Percentiles rank a stretch among this genome's conserved stretches.
Conservation (phyloP, 2,329 filamentous ascomycete genomes). For the Hymenoscyphus fructigenus region DNA sequence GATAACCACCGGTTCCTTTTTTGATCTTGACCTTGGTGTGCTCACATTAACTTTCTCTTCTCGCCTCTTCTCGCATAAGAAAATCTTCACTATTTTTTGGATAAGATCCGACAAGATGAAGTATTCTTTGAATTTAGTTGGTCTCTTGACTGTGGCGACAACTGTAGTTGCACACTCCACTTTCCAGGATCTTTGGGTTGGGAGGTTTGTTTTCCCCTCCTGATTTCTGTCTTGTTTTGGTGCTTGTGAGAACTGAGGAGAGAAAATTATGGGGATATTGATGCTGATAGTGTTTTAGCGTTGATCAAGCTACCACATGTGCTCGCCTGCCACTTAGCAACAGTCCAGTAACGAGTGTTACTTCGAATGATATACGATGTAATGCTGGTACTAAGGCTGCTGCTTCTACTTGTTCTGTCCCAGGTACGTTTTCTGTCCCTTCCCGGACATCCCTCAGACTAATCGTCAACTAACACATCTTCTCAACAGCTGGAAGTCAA, state of each 20-base stretch:
- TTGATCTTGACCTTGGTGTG: neutral
- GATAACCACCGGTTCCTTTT: neutral
- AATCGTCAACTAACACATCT: neutral
- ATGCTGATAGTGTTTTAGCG: conserved; percentile 22
- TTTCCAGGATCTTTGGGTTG: conserved; percentile 41
- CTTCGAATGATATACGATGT: conserved; percentile 49
- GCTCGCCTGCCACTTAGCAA: conserved; percentile 51
- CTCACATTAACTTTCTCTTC: neutral
- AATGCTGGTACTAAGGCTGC: conserved; percentile 42
- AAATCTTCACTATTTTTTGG: conserved; percentile 15
- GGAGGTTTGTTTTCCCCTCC: conserved; percentile 41
- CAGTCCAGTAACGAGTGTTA: conserved; percentile 50
- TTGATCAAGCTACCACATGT: conserved; percentile 46
- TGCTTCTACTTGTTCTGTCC: conserved; percentile 34
- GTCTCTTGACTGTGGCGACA: conserved; percentile 33
- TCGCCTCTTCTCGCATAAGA: neutral
- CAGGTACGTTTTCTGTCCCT: conserved; percentile 9
- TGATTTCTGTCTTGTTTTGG: neutral
- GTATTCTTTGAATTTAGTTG: conserved; percentile 15
- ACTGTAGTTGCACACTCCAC: conserved; percentile 47
- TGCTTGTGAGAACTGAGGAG: neutral
- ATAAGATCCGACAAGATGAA: conserved; percentile 19
- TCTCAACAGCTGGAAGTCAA: conserved; percentile 38
- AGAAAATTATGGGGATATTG: neutral
- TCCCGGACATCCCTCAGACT: neutral